These are phyloP conservation scores for Kodamaea sagamina DNA, from an alignment of 805 yeast species.

Conservation along the genomic window DNA sequence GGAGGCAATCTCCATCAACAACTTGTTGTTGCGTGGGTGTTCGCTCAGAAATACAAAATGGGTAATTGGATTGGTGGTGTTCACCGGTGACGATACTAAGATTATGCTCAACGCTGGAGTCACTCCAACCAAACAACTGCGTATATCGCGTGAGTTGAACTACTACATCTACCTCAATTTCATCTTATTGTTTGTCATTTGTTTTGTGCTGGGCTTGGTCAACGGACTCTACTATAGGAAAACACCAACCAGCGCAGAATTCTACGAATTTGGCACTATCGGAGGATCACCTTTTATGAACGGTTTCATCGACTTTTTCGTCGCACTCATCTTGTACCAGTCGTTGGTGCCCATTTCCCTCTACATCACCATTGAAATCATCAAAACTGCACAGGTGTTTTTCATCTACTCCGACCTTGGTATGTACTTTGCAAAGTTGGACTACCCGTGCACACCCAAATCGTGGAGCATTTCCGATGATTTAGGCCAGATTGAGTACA, in stretches of 20 bases:
- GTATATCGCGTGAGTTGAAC: conserved; percentile 66
- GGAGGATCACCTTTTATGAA: conserved; percentile 61
- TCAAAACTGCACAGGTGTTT: conserved; percentile 74
- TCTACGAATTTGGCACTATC: conserved; percentile 62
- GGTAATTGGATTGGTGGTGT: conserved; percentile 73
- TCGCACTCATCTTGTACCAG: conserved; percentile 72
- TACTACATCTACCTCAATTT: conserved; percentile 67
- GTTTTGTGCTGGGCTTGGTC: conserved; percentile 68
- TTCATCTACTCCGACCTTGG: conserved; percentile 70
- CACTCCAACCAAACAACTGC: conserved; percentile 72
- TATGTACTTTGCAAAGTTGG: conserved; percentile 68
- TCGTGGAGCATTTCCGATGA: conserved; percentile 85
- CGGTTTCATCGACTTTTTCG: conserved; percentile 70
- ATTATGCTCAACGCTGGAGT: conserved; percentile 77
- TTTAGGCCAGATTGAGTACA: conserved; percentile 79
- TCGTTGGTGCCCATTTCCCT: conserved; percentile 79
- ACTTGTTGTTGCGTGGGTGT: conserved; percentile 70
- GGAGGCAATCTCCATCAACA: conserved; percentile 64
- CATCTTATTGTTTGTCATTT: conserved; percentile 57
- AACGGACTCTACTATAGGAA: conserved; percentile 64
- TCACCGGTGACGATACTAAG: conserved; percentile 75
- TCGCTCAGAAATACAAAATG: conserved; percentile 74
- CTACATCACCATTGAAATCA: conserved; percentile 75
- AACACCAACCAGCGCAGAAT: conserved; percentile 46
- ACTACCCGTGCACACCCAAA: conserved; percentile 77